Evolutionary conservation across 768 basidiomycete species (phyloP), one percentile per base, ranked within the genome.

Genomic region (Hemileccinum impolitum): DNA sequence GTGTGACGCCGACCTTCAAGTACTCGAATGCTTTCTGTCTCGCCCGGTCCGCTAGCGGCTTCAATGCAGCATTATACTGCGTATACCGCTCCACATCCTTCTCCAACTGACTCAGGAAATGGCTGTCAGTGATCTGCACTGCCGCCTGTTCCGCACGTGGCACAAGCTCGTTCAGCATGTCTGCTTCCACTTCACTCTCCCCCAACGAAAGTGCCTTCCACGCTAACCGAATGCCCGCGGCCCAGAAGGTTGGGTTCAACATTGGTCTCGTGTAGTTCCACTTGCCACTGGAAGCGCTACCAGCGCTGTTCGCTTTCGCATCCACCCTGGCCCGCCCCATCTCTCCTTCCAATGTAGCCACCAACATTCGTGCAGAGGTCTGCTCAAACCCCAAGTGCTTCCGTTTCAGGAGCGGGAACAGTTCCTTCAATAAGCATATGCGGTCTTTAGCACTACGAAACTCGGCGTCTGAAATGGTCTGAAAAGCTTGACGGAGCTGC

Each of bases 381-480:
- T 14, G 4, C 17, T 51, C 43, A 2, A 55, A 6, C 9, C 43
- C 38, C 1, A 30, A 0, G 3, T 1, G 3, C 4, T 32, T 21
- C 35, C 17, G 11, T 12, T 37, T 30, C 7, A 52, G 14, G 7
- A 49, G 43, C 0, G 35, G 9, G 4, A 0, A 0, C 1, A 66
- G 17, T 18, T 39, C 51, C 26, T 51, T 52, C 21, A 55, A 48
- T 3, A 54, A 3, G 18, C 35, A 23, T 11, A 67, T 39, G 7
- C 48, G 60, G 0, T 56, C 34, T 43, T 67, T 66, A n/a, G 37
- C 21, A 4, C 0, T 1, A 28, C 13, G 46, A 44, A 58, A 62
- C 0, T 58, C 60, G 3, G 0, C 9, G 17, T 53, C 18, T 5
- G 21, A 1, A 2, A 66, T 64, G 1, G 1, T 25, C 6, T 21